Base-by-base conservation (phyloP, 257 asterid species). In the Anisodus tanguticus region DNA sequence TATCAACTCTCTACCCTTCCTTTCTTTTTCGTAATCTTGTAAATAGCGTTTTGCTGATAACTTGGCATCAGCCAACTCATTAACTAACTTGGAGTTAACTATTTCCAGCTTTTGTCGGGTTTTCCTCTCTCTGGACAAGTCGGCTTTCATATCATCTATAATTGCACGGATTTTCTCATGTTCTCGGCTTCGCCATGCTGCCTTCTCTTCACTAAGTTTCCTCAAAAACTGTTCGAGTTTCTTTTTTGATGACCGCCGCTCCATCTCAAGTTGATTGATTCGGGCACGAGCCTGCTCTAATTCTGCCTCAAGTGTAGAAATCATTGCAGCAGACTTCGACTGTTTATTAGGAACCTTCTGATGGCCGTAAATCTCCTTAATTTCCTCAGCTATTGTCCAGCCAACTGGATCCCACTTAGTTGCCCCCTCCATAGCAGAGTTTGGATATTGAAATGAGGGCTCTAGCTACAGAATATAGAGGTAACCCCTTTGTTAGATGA, bases 321-420 rank as follows among this genome's bases (percentile, higher is more conserved):
- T 85, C 62, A 82, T 78, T 16, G 90, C 85, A 19, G 89, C 89
- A 80, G 88, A 85, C 63, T 84, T 86, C 35, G 80, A 83, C 64
- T 85, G 83, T 81, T 86, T 87, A 37, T 87, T 84, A 58, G 80
- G 79, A 57, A 76, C 84, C 80, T 86, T 90, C 84, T 83, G 83
- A 62, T 79, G 88, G 74, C 87, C 86, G 45, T 68, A 90, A 41
- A 76, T 82, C 55, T 82, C 89, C 77, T 88, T 88, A 41, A 59
- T 62, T 67, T 88, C 90, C 63, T 85, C 86, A 4, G 89, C 76
- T 59, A 83, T 57, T 86, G 84, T 88, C 88, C 84, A 86, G 80
- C 88, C 88, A 62, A 85, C 81, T 51, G 93, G 95, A 86, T 91
- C 94, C 95, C 97, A 91, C 87, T 93, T 93, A 22, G 95, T 93